These are phyloP conservation scores for Thalassiosira profunda DNA, from an alignment of 108 stramenopile genomes.

Conservation along the genomic window DNA sequence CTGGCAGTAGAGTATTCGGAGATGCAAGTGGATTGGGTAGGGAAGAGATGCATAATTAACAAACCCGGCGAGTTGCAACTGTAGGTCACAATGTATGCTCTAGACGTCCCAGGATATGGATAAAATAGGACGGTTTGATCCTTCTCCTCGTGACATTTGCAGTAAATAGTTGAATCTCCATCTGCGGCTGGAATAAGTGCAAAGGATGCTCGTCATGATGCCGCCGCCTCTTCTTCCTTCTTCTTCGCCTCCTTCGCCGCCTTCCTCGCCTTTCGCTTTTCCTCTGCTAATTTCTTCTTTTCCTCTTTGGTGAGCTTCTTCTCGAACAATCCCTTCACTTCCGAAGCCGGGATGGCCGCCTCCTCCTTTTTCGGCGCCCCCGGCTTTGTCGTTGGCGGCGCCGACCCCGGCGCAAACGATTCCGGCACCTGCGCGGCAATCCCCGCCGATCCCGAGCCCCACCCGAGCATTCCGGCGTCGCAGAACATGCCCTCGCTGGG, in stretches of 20 bases:
- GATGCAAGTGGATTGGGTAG: background rate
- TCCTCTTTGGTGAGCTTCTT: constrained; percentile 93
- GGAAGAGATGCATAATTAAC: background rate
- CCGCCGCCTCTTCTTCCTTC: constrained; percentile 11
- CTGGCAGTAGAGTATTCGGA: background rate
- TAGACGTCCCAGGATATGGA: too few relatives aligned
- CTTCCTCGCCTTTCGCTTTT: constrained; percentile 67
- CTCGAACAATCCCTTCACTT: constrained; percentile 73
- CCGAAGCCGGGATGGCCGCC: constrained; percentile 6
- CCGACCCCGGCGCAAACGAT: constrained; percentile 51
- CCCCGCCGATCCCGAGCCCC: constrained; percentile 78
- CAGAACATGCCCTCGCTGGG: constrained; percentile 92
- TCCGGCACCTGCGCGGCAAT: constrained; percentile 85
- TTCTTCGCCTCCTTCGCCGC: constrained; percentile 70
- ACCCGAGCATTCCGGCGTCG: constrained; percentile 88
- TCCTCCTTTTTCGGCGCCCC: constrained; percentile 42
- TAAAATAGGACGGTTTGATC: background rate
- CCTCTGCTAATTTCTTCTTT: constrained; percentile 86
- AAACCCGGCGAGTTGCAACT: background rate
- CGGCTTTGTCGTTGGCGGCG: constrained; percentile 83
- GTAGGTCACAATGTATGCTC: too few relatives aligned
- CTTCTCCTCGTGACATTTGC: background rate
- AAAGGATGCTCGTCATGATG: constrained; percentile 23
- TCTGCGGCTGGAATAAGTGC: background rate
- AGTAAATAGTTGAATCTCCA: background rate